Conservation (phyloP, 352 stramenopile genomes). For the Globisporangium takayamanum region DNA sequence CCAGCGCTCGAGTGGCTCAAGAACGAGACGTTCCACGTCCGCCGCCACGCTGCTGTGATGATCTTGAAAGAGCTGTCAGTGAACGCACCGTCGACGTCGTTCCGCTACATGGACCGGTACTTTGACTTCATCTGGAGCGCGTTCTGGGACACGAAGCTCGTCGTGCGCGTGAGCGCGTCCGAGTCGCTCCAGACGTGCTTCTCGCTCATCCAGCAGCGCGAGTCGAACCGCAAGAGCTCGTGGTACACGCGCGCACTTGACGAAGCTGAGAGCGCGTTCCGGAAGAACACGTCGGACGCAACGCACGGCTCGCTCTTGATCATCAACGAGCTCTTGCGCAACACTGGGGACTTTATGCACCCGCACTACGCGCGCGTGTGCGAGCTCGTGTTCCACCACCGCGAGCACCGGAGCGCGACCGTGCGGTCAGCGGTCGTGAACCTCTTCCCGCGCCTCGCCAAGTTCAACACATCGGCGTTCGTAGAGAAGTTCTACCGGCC, state of each 20-base stretch:
- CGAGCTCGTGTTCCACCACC: constrained; percentile 64
- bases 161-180: constrained; percentile 72
- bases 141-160: constrained; percentile 79
- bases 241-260: constrained; percentile 80
- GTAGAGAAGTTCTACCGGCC: constrained; percentile 76
- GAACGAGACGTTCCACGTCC: constrained; percentile 87
- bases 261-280: constrained; percentile 66
- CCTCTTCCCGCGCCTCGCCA: constrained; percentile 76
- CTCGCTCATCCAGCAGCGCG: constrained; percentile 83
- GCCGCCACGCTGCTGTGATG: constrained; percentile 78
- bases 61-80: constrained; percentile 84
- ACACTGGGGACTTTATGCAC: constrained; percentile 88
- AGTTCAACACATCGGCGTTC: constrained; percentile 86
- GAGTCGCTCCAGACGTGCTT: constrained; percentile 84
- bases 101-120: constrained; percentile 86
- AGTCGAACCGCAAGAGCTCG: constrained; percentile 77
- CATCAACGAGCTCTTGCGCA: constrained; percentile 81
- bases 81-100: constrained; percentile 81
- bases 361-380: constrained; percentile 71
- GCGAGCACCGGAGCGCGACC: constrained; percentile 72
- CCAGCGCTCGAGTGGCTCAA: constrained; percentile 85
- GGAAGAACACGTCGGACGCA: constrained; percentile 68
- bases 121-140: constrained; percentile 89
- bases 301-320: constrained; percentile 81
- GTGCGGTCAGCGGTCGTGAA: constrained; percentile 83